Percentiles rank a stretch among this genome's conserved stretches.
These are phyloP conservation scores for Platismatia glauca DNA, from an alignment of 495 filamentous ascomycete species.

Conservation along the genomic window DNA sequence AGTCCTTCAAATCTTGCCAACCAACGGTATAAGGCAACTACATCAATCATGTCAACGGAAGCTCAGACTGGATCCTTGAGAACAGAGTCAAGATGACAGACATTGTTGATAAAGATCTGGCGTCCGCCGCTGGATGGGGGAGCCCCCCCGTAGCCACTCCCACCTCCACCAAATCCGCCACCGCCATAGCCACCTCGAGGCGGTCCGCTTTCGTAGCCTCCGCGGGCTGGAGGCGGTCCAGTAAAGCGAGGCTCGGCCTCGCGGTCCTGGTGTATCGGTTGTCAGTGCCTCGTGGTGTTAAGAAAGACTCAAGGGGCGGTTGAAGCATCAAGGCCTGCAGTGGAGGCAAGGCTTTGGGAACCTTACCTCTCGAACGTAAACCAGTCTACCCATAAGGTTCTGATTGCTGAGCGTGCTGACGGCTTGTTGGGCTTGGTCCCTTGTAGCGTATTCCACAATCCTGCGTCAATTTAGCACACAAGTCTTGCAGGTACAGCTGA, in stretches of 20 bases:
- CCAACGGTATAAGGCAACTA: constrained; percentile 96
- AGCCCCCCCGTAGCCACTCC: constrained; percentile 41
- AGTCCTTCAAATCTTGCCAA: constrained; percentile 98
- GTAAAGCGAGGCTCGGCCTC: constrained; percentile 94
- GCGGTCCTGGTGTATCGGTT: constrained; percentile 54
- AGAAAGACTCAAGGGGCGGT: neutral
- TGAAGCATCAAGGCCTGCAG: neutral
- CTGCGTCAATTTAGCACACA: constrained; percentile 36
- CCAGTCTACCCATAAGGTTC: constrained; percentile 93
- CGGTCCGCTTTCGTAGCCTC: constrained; percentile 45
- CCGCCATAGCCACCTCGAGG: constrained; percentile 38
- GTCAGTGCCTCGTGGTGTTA: neutral
- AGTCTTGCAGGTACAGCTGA: constrained; percentile 4
- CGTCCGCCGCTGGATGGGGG: constrained; percentile 52
- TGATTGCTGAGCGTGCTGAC: constrained; percentile 98
- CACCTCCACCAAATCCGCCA: constrained; percentile 43
- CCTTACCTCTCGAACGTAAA: constrained; percentile 94
- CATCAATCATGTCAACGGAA: constrained; percentile 28
- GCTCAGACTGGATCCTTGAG: constrained; percentile 13
- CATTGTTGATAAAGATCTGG: constrained; percentile 96
- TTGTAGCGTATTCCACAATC: constrained; percentile 99
- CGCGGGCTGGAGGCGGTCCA: constrained; percentile 58
- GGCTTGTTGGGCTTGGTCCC: constrained; percentile 96
- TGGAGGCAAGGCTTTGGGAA: neutral
- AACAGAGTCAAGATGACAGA: constrained; percentile 49